These are phyloP conservation scores for Leccinellum luteum DNA, from an alignment of 768 basidiomycete genomes.

Conservation along the genomic window DNA sequence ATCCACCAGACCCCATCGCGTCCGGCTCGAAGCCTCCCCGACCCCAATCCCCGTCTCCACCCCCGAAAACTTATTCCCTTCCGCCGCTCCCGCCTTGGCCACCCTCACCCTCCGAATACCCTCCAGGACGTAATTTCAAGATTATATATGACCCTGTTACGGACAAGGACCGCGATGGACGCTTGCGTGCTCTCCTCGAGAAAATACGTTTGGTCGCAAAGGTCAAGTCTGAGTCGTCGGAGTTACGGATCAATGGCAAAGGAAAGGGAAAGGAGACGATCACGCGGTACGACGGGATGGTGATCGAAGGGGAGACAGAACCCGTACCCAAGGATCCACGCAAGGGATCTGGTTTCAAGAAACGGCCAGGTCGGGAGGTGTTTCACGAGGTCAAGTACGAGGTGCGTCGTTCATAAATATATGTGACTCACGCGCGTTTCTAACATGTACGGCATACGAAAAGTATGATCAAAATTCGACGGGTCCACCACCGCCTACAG, in stretches of 20 bases:
- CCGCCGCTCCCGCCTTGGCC: constrained; percentile 53
- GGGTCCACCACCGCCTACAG: constrained; percentile 68
- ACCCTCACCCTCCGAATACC: constrained; percentile 49
- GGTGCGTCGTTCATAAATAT: constrained; percentile 37
- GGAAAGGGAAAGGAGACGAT: constrained; percentile 61
- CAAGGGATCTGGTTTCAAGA: constrained; percentile 38
- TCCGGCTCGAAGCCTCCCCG: constrained; percentile 22
- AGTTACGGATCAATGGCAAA: constrained; percentile 56
- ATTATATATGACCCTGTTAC: constrained; percentile 60
- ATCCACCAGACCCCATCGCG: constrained; percentile 28
- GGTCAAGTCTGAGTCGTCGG: constrained; percentile 17
- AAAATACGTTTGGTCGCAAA: constrained; percentile 37
- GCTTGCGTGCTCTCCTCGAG: constrained; percentile 40
- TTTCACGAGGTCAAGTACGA: constrained; percentile 53
- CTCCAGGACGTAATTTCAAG: constrained; percentile 51
- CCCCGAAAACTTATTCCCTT: constrained; percentile 38
- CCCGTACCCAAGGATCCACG: constrained; percentile 53
- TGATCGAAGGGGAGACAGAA: constrained; percentile 42
- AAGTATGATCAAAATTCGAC: constrained; percentile 77
- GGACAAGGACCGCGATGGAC: constrained; percentile 45
- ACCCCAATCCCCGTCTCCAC: constrained; percentile 11
- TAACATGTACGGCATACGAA: not conserved
- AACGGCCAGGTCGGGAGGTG: constrained; percentile 34
- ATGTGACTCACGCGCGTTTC: not conserved
- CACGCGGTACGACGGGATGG: constrained; percentile 54